Evolutionary conservation across 2,329 filamentous ascomycete species (phyloP), one percentile per base, ranked within the genome.

Genomic region (Aspergillus jensenii): DNA sequence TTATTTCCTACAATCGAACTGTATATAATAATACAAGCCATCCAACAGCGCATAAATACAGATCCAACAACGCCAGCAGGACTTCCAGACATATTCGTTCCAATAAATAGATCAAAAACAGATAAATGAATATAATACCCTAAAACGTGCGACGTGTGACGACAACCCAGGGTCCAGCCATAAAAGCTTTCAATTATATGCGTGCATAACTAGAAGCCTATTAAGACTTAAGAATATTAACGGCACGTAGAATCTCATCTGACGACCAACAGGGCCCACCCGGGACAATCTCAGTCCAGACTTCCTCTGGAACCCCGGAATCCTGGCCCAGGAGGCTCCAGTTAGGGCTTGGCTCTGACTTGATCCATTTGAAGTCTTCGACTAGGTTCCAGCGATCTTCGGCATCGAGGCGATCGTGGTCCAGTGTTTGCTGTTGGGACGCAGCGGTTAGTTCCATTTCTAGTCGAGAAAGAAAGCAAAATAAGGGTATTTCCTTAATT

Each of bases 291-390:
- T 84, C 82, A 50, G 80, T 84, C 92, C 92, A 96, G 0, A 89
- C 78, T 2, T 83, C 78, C 2, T 88, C 84, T 0, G 76, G 65
- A 12, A 93, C 76, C 23, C 82, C 82, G 55, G 87, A 78, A 1
- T 79, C 79, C 52, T 86, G 82, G 1, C 84, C 79, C 21, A 98
- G 66, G 2, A 91, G 75, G 35, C 80, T 84, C 91, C 93, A 99
- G 71, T 99, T 93, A 2, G 95, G 95, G 70, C 91, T 97, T 31
- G 86, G 85, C 58, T 90, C 91, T 15, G 84, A 82, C 74, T 93
- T 96, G 62, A 97, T 83, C 95, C 95, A 98, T 76, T 96, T 96
- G 81, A 99, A 99, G 73, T 99, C 95, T 73, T 98, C 91, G 15
- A 98, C 90, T 68, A 95, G 87, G 66, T 93, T 84, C 91, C 91